Conservation (phyloP, 1,284 basidiomycete genomes). For the Takashimella koratensis region DNA sequence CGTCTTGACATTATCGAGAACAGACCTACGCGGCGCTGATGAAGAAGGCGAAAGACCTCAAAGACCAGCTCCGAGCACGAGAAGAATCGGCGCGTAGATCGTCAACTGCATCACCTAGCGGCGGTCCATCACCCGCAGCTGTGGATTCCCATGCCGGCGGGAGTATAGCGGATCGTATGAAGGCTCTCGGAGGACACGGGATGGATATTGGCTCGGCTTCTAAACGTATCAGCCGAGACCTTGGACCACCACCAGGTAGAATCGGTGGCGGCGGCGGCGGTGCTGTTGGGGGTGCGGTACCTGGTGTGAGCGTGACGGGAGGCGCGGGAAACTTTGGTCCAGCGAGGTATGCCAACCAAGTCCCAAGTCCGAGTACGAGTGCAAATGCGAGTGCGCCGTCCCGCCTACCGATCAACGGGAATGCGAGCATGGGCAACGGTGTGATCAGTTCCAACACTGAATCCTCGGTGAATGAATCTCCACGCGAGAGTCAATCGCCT, state of each 20-base stretch:
- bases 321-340: slow-evolving; percentile 16
- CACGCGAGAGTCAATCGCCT: too few species aligned
- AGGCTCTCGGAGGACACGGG: slow-evolving; percentile 42
- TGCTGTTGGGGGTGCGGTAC: not conserved
- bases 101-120: not conserved
- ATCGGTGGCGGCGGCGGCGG: not conserved
- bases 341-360: not conserved
- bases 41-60: slow-evolving; percentile 36
- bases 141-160: slow-evolving; percentile 27
- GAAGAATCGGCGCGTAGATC: slow-evolving; percentile 1
- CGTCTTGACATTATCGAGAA: too few species aligned
- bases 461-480: too few species aligned
- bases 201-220: slow-evolving; percentile 37
- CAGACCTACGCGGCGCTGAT: slow-evolving; percentile 39
- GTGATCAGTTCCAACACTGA: too few species aligned
- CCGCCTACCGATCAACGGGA: too few species aligned
- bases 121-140: slow-evolving; percentile 2
- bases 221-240: slow-evolving; percentile 35
- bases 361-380: slow-evolving; percentile 6
- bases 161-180: slow-evolving; percentile 48
- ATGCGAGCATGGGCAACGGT: too few species aligned
- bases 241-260: slow-evolving; percentile 3
- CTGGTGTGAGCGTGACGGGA: slow-evolving; percentile 8
- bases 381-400: slow-evolving; percentile 4
- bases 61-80: slow-evolving; percentile 32